Conservation (phyloP, 768 basidiomycete species). For the Phallus indusiatus region DNA sequence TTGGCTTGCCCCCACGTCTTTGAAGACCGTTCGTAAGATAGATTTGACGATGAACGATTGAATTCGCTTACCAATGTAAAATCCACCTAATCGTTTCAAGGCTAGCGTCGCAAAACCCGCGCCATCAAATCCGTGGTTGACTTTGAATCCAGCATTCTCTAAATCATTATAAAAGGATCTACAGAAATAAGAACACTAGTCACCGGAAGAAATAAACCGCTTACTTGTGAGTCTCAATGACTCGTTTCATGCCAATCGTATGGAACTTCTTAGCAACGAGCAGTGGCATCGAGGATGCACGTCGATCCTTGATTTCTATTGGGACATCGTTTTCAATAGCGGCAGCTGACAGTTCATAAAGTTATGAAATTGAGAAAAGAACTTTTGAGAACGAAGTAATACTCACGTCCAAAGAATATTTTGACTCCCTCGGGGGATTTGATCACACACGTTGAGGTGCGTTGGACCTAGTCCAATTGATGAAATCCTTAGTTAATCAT, state of each 20-base stretch:
- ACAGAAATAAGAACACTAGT: slow-evolving; percentile 15
- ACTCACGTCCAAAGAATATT: not conserved
- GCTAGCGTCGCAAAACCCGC: slow-evolving; percentile 25
- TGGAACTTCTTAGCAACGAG: not conserved
- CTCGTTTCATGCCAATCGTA: not conserved
- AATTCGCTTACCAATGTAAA: slow-evolving; percentile 26
- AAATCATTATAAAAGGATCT: slow-evolving; percentile 19
- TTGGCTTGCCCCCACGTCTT: slow-evolving; percentile 52
- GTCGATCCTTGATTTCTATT: not conserved
- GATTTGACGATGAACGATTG: not conserved
- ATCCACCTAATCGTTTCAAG: slow-evolving; percentile 27
- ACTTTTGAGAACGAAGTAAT: not conserved
- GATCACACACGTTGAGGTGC: slow-evolving; percentile 24
- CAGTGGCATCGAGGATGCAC: not conserved
- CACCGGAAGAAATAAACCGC: not conserved
- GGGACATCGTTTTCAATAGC: not conserved
- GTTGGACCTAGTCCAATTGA: slow-evolving; percentile 30
- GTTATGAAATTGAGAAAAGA: not conserved
- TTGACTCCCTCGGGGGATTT: not conserved
- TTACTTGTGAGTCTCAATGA: not conserved
- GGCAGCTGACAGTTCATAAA: not conserved
- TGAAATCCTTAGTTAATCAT: slow-evolving; percentile 16
- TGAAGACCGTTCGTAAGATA: not conserved
- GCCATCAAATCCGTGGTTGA: slow-evolving; percentile 29
- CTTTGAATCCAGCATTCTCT: slow-evolving; percentile 27